These are phyloP conservation scores for Bombardia bombarda DNA, from an alignment of 495 filamentous ascomycete species.

Conservation along the genomic window DNA sequence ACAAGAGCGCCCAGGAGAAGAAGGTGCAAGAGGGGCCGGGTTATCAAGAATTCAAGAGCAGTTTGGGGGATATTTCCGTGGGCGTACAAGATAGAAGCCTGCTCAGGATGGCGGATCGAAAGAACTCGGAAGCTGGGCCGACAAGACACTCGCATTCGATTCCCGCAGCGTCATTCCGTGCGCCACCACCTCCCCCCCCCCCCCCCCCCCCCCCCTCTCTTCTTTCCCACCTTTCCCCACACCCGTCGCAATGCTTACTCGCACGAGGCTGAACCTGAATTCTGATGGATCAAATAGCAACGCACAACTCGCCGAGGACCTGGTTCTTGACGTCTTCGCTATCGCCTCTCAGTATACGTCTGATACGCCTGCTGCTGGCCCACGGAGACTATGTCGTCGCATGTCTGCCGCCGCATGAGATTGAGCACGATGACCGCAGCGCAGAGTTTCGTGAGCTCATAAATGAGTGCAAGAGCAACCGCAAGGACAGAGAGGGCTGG, in stretches of 20 bases:
- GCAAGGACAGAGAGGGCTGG: conserved; percentile 49
- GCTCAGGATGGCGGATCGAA: conserved; percentile 27
- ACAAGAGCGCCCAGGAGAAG: too few species aligned
- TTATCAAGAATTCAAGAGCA: too few species aligned
- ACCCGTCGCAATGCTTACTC: not conserved
- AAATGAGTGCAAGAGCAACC: conserved; percentile 48
- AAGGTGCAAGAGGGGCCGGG: too few species aligned
- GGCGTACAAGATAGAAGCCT: too few species aligned
- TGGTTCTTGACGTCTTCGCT: conserved; percentile 86
- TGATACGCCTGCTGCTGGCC: conserved; percentile 65
- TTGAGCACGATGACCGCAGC: conserved; percentile 50
- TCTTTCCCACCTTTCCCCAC: not conserved
- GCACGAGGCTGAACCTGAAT: too few species aligned
- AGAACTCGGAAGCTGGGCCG: conserved; percentile 28
- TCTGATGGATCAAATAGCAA: conserved; percentile 39
- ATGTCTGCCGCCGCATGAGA: conserved; percentile 62
- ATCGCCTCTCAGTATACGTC: conserved; percentile 64
- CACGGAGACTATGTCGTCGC: conserved; percentile 84
- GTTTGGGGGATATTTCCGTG: too few species aligned
- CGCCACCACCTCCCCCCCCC: conserved; percentile 14
- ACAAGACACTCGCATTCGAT: conserved; percentile 36
- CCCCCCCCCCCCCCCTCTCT: conserved; percentile 2
- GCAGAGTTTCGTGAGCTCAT: conserved; percentile 48
- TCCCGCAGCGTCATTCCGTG: conserved; percentile 43
- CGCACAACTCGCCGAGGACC: conserved; percentile 55